Conservation (phyloP, 176 grass and related monocot genomes). For the Urochloa ruziziensis region DNA sequence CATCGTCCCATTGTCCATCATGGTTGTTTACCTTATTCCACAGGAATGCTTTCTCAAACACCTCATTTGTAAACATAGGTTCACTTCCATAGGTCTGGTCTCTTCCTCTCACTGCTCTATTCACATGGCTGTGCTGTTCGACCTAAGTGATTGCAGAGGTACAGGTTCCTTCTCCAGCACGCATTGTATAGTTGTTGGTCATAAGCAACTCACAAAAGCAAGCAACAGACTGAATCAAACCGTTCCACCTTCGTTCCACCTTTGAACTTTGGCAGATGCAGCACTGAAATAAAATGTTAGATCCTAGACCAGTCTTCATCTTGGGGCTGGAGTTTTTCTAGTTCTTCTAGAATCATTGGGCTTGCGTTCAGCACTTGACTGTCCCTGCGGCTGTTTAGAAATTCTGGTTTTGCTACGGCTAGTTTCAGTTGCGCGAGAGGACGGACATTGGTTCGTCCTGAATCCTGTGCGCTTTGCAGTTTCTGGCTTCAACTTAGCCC, state of each 20-base stretch:
- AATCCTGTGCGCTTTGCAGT: conserved; percentile 26
- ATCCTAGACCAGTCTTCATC: conserved; percentile 1
- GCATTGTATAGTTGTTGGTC: not conserved
- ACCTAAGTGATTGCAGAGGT: not conserved
- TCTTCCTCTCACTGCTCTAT: not conserved
- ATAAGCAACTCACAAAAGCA: not conserved
- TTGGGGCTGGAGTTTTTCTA: conserved; percentile 41
- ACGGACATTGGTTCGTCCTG: conserved; percentile 15
- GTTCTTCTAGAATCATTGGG: conserved; percentile 36
- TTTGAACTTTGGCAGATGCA: not conserved
- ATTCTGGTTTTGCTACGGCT: conserved; percentile 28
- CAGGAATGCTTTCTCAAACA: conserved; percentile 22
- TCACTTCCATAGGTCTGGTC: not conserved
- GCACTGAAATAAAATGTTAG: not conserved
- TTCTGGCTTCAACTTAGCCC: conserved; percentile 35
- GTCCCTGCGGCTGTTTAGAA: conserved; percentile 21
- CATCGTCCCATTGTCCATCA: not conserved
- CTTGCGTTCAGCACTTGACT: conserved; percentile 29
- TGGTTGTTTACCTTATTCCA: not conserved
- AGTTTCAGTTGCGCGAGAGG: conserved; percentile 22
- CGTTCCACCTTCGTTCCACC: not conserved
- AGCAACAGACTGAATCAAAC: not conserved
- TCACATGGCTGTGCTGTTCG: not conserved
- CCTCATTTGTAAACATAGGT: not conserved
- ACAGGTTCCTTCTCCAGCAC: not conserved